phyloP scores from a whole-genome alignment of 2,329 filamentous ascomycete genomes.

The Cladosporium oxysporum region DNA sequence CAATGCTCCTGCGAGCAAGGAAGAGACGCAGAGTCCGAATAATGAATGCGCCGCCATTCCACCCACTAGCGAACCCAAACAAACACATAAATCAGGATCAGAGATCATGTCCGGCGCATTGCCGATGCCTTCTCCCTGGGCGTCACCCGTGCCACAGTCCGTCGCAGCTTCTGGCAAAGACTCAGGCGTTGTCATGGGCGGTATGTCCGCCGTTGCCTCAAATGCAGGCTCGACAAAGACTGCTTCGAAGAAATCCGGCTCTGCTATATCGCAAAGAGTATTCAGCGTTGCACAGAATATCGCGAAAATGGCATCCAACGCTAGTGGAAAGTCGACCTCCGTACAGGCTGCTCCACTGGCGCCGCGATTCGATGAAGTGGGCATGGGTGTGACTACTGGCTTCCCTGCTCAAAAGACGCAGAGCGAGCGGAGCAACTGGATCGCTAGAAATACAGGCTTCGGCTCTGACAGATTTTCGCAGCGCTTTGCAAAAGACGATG shows the following conservation, averaged over 20 bases:
- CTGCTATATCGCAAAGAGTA: constrained; percentile 3
- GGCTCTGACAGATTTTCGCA: not conserved
- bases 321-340: not conserved
- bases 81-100: not conserved
- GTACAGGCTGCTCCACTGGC: not conserved
- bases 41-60: not conserved
- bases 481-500: not conserved
- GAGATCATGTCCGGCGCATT: constrained; percentile 32
- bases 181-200: constrained; percentile 9
- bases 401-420: not conserved
- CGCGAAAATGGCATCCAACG: constrained; percentile 7
- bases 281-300: constrained; percentile 13
- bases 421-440: not conserved
- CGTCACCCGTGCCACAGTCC: not conserved
- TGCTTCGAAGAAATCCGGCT: not conserved
- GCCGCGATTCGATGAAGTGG: not conserved
- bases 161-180: constrained; percentile 3
- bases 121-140: constrained; percentile 1
- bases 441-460: not conserved
- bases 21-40: not conserved
- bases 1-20: not conserved
- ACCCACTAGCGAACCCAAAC: not conserved
- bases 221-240: not conserved
- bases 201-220: not conserved
- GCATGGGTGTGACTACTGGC: constrained; percentile 2